A percentile compares a stretch with the other conserved stretches of the same genome.
Conservation (phyloP, 352 stramenopile species). For the Elongisporangium undulatum region DNA sequence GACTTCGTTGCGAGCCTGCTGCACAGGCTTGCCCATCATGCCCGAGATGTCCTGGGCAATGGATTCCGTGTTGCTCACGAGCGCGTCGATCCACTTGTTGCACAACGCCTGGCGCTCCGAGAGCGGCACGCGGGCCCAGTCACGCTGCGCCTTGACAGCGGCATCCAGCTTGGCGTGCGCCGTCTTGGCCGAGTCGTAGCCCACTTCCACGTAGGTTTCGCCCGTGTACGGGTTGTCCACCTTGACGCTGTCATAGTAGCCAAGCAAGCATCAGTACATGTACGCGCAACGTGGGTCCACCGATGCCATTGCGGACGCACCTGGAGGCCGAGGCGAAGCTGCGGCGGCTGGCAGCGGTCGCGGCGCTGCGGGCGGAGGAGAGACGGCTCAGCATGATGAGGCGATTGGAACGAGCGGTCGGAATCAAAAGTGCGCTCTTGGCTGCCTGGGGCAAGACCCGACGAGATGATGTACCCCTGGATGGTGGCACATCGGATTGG, state of each 20-base stretch:
- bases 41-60: conserved; percentile 76
- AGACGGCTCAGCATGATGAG: not conserved
- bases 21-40: conserved; percentile 83
- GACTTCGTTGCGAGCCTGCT: conserved; percentile 71
- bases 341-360: conserved; percentile 2
- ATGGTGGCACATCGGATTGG: not conserved
- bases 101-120: conserved; percentile 56
- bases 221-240: conserved; percentile 79
- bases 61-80: conserved; percentile 47
- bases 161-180: conserved; percentile 57
- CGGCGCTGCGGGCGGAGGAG: not conserved
- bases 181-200: conserved; percentile 42
- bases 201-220: conserved; percentile 58
- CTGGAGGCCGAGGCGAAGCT: conserved; percentile 21
- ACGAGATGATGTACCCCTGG: not conserved
- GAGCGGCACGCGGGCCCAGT: conserved; percentile 56
- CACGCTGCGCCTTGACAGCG: conserved; percentile 44
- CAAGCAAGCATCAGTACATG: not conserved
- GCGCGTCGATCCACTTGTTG: conserved; percentile 54
- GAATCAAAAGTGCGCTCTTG: not conserved
- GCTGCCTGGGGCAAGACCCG: too few species aligned
- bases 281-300: not conserved
- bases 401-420: not conserved
- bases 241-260: conserved; percentile 27
- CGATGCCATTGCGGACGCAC: conserved; percentile 15